Conservation (phyloP, 345 rosid genomes). For the Acer negundo region DNA sequence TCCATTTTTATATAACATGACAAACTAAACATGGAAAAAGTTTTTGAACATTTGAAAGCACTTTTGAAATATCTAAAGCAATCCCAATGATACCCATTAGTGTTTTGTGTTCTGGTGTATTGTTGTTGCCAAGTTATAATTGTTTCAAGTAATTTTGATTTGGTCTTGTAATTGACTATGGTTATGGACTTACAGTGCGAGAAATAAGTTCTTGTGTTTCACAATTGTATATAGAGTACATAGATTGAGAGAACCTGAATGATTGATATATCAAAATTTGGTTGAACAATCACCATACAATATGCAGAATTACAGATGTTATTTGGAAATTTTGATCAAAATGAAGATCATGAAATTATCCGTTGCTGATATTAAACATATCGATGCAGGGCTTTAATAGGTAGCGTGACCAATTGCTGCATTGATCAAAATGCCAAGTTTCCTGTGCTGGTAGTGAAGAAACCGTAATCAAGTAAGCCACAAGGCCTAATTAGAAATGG, state of each 20-base stretch:
- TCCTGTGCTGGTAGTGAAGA: conserved; percentile 52
- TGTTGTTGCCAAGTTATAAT: no score
- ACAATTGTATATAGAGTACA: not conserved
- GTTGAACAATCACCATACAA: not conserved
- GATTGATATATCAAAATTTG: not conserved
- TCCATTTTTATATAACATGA: no score
- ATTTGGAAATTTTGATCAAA: not conserved
- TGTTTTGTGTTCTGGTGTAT: no score
- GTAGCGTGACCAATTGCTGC: conserved; percentile 49
- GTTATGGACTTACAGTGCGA: no score
- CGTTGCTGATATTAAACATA: not conserved
- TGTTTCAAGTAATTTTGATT: no score
- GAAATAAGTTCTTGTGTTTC: not conserved
- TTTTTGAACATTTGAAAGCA: no score
- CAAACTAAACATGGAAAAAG: no score
- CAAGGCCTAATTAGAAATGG: not conserved
- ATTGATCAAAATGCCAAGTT: conserved; percentile 49
- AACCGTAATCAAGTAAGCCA: conserved; percentile 16
- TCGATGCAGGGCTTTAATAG: conserved; percentile 43
- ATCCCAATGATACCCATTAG: no score
- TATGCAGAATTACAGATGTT: not conserved
- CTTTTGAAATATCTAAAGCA: no score
- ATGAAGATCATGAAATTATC: not conserved
- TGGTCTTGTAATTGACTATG: no score
- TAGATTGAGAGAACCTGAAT: not conserved